Evolutionary conservation across 805 yeast species (phyloP), one percentile per base, ranked within the genome.

Genomic region (Monosporozyma yasuniensis): DNA sequence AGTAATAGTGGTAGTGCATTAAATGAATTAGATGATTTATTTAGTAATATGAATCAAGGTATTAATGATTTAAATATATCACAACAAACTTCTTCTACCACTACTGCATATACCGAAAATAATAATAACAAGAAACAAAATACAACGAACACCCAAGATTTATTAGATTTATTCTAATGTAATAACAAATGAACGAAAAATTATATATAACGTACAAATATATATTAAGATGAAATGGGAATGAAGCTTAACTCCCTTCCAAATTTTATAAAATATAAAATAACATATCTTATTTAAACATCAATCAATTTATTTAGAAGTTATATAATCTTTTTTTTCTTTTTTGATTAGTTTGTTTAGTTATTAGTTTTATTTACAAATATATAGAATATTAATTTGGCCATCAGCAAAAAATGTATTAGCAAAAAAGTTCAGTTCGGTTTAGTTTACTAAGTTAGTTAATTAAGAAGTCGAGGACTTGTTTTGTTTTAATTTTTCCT

Each of bases 1-100:
- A 56, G 55, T 14, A 56, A 54, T 8, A 61, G 67, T 3, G 57
- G 70, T 3, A 76, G 75, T 50, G 75, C 83, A 16, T 68, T 88
- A 54, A 85, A 80, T 54, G 95, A 87, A 57, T 72, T 88, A 60
- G 87, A 82, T 57, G 95, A 85, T 62, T 70, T 87, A 48, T 87
- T 77, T 21, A 21, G 42, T 39, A 39, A 39, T 39, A 39, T 39
- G 22, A 39, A 39, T 14, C 27, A 39, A 39, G 42, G 42, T 47
- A 66, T 67, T 42, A 81, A 70, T 58, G 72, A 46, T 62, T 67
- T 50, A 45, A 39, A 34, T 7, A 27, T 43, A 18, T 11, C 49
- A 9, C 18, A 27, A 23, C 23, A 42, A 14, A 32, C 42, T 1
- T 25, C 14, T 4, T 32, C n/a, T n/a, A n/a, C 35, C 35, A 4